These are phyloP conservation scores for Exophiala oligosperma DNA, from an alignment of 2,329 filamentous ascomycete genomes.

Conservation along the genomic window DNA sequence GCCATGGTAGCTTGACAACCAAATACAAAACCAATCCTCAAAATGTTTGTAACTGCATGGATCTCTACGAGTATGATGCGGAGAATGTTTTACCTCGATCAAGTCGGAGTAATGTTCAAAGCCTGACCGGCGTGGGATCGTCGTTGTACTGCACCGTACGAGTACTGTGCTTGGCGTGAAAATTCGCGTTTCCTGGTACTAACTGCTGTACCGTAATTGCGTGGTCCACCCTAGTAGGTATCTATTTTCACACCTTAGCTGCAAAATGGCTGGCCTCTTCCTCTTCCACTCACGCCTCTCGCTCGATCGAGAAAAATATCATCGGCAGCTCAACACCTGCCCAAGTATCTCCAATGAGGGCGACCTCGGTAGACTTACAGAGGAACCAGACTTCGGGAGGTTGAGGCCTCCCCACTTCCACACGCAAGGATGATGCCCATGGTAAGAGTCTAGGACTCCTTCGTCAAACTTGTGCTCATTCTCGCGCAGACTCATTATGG, in stretches of 20 bases:
- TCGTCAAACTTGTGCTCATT: neutral
- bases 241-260: neutral
- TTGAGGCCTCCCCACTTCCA: no score
- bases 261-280: neutral
- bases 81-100: neutral
- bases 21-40: neutral
- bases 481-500: constrained; percentile 35
- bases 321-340: no score
- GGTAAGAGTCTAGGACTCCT: no score
- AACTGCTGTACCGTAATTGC: neutral
- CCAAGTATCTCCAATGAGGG: no score
- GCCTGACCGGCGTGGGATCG: no score
- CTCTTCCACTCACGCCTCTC: neutral
- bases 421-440: no score
- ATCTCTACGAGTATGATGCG: neutral
- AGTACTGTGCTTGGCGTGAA: no score
- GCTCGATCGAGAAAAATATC: no score
- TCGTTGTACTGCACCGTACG: no score
- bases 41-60: neutral
- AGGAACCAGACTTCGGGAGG: no score
- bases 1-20: neutral
- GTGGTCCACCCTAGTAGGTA: neutral
- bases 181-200: neutral
- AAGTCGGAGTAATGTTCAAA: no score
- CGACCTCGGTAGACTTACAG: no score